Conservation (phyloP, 768 basidiomycete species). For the Boletus rufocinnamomeus region DNA sequence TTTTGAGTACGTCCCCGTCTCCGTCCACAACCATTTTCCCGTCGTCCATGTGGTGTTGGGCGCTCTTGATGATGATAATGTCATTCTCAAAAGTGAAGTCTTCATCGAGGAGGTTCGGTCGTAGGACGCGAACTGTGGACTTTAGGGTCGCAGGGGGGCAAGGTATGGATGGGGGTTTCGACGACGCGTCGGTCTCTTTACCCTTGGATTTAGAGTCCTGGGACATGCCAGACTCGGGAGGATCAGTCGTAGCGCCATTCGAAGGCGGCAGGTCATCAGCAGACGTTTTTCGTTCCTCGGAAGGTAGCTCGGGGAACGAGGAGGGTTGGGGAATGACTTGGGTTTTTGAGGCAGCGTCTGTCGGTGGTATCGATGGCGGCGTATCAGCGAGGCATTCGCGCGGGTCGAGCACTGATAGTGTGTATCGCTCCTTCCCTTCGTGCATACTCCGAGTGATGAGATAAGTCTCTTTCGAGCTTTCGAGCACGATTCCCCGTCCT, state of each 20-base stretch:
- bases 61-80: constrained; percentile 17
- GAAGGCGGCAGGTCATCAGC: not conserved
- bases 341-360: constrained; percentile 6
- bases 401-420: constrained; percentile 20
- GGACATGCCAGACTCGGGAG: not conserved
- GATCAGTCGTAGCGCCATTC: constrained; percentile 2
- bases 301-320: not conserved
- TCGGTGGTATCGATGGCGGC: not conserved
- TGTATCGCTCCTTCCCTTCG: constrained; percentile 18
- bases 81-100: constrained; percentile 29
- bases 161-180: constrained; percentile 2
- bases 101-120: constrained; percentile 20
- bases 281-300: not conserved
- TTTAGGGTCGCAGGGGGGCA: not conserved
- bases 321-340: not conserved
- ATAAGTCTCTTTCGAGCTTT: constrained; percentile 26
- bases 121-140: constrained; percentile 12
- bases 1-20: constrained; percentile 13
- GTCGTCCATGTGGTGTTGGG: constrained; percentile 2
- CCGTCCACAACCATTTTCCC: constrained; percentile 18
- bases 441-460: constrained; percentile 19
- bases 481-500: constrained; percentile 27
- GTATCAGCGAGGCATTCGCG: not conserved
- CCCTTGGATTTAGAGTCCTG: constrained; percentile 1
- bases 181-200: not conserved